Evolutionary conservation across 2,329 filamentous ascomycete genomes (phyloP), one percentile per base, ranked within the genome.

Genomic region (Fusarium hostae): DNA sequence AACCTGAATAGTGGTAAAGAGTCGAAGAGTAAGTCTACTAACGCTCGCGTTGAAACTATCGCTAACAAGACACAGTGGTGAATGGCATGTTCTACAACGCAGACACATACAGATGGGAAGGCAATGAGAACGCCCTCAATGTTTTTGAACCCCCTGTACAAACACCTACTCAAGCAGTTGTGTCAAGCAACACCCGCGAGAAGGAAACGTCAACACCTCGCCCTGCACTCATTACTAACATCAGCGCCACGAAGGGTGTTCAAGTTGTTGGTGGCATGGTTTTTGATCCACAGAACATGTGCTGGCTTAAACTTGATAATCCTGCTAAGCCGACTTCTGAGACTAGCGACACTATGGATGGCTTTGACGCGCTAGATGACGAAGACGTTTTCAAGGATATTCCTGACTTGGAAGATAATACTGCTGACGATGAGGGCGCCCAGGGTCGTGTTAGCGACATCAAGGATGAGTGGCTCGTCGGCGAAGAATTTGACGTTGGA

Each of bases 221-320:
- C 68, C 86, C 94, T 13, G 94, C 95, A 9, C 87, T 99, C 22
- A 99, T 99, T 76, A 94, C 94, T 51, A 96, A 97, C 73, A 93
- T 98, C 72, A 93, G 92, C 59, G 88, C 91, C 8, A 91, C 91
- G 68, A 93, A 95, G 77, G 95, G 94, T 68, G 92, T 97, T 18
- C 95, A 98, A 81, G 92, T 98, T 39, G 94, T 98, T 63, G 93
- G 94, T n/a, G 94, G 94, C 74, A 99, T 99, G 96, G 92, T 98
- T 13, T 99, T 98, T 79, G 96, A 99, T 78, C 96, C 96, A 6
- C 91, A 94, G 70, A 94, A 94, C 75, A 98, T 99, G 95, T 97
- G 94, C 80, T 99, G 96, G 96, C 87, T 98, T 62, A 98, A 97
- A 81, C 85, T 96, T 68, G 85, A 86, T 50, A 81, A 84, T 22